Conservation (phyloP, 805 yeast genomes). For the Brettanomyces nanus region DNA sequence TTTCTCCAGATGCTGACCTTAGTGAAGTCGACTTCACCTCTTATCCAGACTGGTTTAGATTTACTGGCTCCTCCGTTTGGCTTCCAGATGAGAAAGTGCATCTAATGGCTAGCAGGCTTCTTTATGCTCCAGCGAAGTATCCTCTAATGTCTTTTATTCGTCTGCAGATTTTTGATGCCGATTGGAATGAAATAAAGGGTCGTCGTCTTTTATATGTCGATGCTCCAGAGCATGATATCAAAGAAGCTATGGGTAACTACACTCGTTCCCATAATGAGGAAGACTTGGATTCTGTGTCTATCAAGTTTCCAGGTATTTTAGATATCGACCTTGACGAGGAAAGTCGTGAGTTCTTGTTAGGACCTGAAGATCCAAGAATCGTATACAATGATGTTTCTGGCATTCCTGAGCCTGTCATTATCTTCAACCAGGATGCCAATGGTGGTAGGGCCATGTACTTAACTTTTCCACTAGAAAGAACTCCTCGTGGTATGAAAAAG, state of each 20-base stretch:
- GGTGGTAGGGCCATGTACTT: conserved; percentile 25
- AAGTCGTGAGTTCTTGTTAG: conserved; percentile 16
- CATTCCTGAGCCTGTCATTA: conserved; percentile 37
- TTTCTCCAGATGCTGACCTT: conserved; percentile 1
- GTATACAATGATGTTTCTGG: conserved; percentile 21
- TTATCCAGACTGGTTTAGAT: conserved; percentile 32
- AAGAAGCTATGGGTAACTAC: conserved; percentile 19
- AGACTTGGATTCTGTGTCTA: conserved; percentile 18
- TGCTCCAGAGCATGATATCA: conserved; percentile 24
- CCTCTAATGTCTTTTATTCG: conserved; percentile 35
- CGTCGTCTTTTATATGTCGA: conserved; percentile 28
- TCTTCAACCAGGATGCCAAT: conserved; percentile 30
- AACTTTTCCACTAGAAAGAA: conserved; percentile 24
- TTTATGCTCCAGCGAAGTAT: conserved; percentile 29
- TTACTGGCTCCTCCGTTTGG: conserved; percentile 49
- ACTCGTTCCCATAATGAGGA: conserved; percentile 21
- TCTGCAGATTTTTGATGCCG: conserved; percentile 35
- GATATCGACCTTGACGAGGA: neutral
- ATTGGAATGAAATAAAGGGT: conserved; percentile 37
- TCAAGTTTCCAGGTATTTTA: conserved; percentile 23
- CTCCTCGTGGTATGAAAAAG: conserved; percentile 17
- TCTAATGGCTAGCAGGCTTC: conserved; percentile 35
- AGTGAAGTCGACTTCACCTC: conserved; percentile 17
- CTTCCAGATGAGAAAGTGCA: conserved; percentile 42
- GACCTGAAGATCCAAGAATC: conserved; percentile 46